phyloP scores from a whole-genome alignment of 1,284 basidiomycete species.

The Abortiporus biennis region DNA sequence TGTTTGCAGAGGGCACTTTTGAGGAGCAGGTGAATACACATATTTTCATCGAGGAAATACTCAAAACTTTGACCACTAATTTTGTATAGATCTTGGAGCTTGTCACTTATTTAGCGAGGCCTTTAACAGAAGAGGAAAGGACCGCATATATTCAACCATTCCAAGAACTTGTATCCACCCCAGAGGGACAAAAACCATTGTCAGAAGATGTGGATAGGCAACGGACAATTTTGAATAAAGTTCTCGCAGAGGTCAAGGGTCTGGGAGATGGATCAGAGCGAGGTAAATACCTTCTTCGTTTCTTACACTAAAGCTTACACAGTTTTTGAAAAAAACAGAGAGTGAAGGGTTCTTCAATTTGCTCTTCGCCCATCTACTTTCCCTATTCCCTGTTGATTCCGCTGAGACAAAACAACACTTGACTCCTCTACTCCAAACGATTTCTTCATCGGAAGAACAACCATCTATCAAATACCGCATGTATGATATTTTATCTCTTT shows the following conservation, averaged over 20 bases:
- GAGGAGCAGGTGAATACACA: slow-evolving; percentile 65
- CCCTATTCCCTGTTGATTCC: slow-evolving; percentile 47
- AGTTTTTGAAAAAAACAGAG: slow-evolving; percentile 37
- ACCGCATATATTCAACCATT: slow-evolving; percentile 61
- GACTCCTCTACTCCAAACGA: slow-evolving; percentile 43
- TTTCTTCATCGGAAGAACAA: slow-evolving; percentile 48
- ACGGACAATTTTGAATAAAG: slow-evolving; percentile 48
- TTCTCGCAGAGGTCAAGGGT: slow-evolving; percentile 56
- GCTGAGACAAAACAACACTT: slow-evolving; percentile 49
- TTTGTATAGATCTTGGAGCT: slow-evolving; percentile 69
- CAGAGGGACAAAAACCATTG: slow-evolving; percentile 47
- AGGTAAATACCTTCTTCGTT: slow-evolving; percentile 38
- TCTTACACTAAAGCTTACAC: neutral
- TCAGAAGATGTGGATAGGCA: slow-evolving; percentile 47
- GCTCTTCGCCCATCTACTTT: slow-evolving; percentile 62
- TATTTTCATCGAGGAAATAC: neutral
- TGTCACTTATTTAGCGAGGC: slow-evolving; percentile 69
- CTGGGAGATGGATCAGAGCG: slow-evolving; percentile 71
- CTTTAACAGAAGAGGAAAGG: slow-evolving; percentile 64
- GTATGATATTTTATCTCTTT: slow-evolving; percentile 31
- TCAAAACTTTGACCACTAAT: slow-evolving; percentile 10
- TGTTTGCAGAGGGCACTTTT: slow-evolving; percentile 86
- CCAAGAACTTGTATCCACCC: slow-evolving; percentile 49
- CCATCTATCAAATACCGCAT: slow-evolving; percentile 62
- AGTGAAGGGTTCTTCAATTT: slow-evolving; percentile 86